These are phyloP conservation scores for Coniosporium apollinis DNA, from an alignment of 495 filamentous ascomycete genomes.

Conservation along the genomic window DNA sequence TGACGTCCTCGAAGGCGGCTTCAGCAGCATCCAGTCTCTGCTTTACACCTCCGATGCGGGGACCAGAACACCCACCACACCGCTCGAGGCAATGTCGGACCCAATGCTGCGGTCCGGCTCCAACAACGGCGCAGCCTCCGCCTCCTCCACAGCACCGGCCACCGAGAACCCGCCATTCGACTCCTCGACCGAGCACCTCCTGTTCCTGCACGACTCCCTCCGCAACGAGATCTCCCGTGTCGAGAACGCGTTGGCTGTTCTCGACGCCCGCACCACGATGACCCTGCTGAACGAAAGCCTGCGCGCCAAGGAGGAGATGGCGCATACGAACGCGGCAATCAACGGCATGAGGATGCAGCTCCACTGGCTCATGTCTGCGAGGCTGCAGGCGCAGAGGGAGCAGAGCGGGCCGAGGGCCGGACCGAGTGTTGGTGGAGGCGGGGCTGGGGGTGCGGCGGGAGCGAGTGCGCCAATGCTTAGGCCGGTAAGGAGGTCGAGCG, in stretches of 20 bases:
- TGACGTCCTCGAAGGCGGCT: conserved; percentile 38
- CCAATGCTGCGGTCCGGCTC: not conserved
- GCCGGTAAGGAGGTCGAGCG: conserved; percentile 16
- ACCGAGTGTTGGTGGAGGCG: conserved; percentile 1
- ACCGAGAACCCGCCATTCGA: conserved; percentile 18
- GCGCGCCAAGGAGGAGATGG: conserved; percentile 49
- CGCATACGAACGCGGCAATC: conserved; percentile 47
- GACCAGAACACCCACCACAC: conserved; percentile 9
- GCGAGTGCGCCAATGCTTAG: conserved; percentile 3
- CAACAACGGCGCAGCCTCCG: conserved; percentile 9
- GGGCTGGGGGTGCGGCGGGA: conserved; percentile 3
- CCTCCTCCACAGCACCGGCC: conserved; percentile 4
- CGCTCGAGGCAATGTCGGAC: not conserved
- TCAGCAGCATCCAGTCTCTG: conserved; percentile 30
- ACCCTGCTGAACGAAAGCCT: conserved; percentile 51
- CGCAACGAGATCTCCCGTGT: conserved; percentile 45
- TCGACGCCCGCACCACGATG: conserved; percentile 51
- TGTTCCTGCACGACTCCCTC: conserved; percentile 51
- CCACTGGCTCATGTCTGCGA: conserved; percentile 49
- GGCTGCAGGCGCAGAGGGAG: conserved; percentile 27
- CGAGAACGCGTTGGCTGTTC: conserved; percentile 38
- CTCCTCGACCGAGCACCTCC: conserved; percentile 38
- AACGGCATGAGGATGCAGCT: conserved; percentile 47
- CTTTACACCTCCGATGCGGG: conserved; percentile 10
- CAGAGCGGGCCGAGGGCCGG: conserved; percentile 2